A percentile compares a stretch with the other conserved stretches of the same genome.
These are phyloP conservation scores for Termitomyces sp. DNA, from an alignment of 768 basidiomycete species.

Conservation along the genomic window DNA sequence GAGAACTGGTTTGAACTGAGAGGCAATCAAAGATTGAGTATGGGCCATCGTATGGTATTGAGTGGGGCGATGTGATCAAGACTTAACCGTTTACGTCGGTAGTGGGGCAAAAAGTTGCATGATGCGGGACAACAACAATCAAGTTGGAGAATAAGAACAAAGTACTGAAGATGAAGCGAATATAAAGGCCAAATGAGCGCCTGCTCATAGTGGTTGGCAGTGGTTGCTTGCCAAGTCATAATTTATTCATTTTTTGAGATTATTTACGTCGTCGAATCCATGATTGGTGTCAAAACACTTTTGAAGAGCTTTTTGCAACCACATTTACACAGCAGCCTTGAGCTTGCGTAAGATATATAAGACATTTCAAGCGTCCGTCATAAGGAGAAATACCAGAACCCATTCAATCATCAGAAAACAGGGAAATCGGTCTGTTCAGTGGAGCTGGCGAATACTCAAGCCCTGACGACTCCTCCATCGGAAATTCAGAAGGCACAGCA, in stretches of 20 bases:
- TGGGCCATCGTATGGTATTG: slow-evolving; percentile 11
- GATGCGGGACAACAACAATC: slow-evolving; percentile 1
- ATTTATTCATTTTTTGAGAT: neutral
- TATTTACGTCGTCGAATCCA: neutral
- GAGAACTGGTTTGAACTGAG: slow-evolving; percentile 1
- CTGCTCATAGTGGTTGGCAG: neutral
- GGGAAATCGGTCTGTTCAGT: slow-evolving; percentile 5
- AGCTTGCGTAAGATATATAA: neutral
- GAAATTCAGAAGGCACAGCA: neutral
- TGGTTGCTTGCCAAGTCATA: neutral
- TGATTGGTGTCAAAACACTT: no score
- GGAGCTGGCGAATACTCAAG: slow-evolving; percentile 6
- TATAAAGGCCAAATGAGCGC: neutral
- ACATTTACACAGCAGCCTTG: no score
- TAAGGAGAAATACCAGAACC: neutral
- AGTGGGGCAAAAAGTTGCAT: slow-evolving; percentile 14
- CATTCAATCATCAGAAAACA: slow-evolving; percentile 8
- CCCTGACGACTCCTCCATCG: neutral
- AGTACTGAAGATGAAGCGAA: neutral
- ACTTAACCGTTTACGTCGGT: slow-evolving; percentile 7
- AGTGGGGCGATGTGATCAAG: slow-evolving; percentile 9
- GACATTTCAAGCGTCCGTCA: neutral
- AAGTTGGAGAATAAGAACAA: neutral
- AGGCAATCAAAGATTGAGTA: slow-evolving; percentile 20
- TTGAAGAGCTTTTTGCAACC: no score